Base-by-base conservation (phyloP, 1,284 basidiomycete species). In the Melanopsichium pennsylvanicum region DNA sequence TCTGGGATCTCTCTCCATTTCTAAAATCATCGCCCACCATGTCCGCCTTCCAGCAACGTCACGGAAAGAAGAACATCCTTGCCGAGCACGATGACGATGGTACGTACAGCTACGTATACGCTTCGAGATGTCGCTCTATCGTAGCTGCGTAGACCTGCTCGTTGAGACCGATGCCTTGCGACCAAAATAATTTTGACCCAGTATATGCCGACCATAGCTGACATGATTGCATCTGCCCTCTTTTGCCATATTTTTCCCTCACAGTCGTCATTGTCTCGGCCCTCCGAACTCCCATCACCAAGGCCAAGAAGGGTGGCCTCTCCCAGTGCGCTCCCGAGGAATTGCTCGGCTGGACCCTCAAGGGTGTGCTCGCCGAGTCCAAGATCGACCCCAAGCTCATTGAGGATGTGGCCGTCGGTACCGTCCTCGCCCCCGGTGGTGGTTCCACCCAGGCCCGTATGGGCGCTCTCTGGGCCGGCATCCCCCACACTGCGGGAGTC, bases 301-400 rank as follows among this genome's bases (percentile, higher is more conserved):
- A 90, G 88, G 88, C 87, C 25, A 90, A 87, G 83, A 96, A 95
- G 82, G 94, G 94, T 54, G 92, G 91, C 13, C 93, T 97, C 85
- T 93, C 96, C 82, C 92, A 81, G 70, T 70, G 66, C 32, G 68
- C 95, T 82, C 92, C 93, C 11, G 95, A 97, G 78, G 90, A 95
- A 75, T 85, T 96, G 73, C 88, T 97, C 66, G 88, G 90, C 21
- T 88, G 88, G 57, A 90, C 71, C 21, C 58, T 79, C 49, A 78
- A 78, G 67, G 82, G 50, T 67, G 80, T 69, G 43, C 58, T 81
- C 80, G 80, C 70, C 37, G 62, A 76, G 66, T 72, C 85, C 48
- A 85, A 85, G 69, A 85, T 94, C 70, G 87, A 95, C 83, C 90
- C 90, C 52, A 85, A 86, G 56, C 85, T 92, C 75, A 89, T 96